Evolutionary conservation across 768 basidiomycete genomes (phyloP), one percentile per base, ranked within the genome.

Genomic region (Fibroporia radiculosa): DNA sequence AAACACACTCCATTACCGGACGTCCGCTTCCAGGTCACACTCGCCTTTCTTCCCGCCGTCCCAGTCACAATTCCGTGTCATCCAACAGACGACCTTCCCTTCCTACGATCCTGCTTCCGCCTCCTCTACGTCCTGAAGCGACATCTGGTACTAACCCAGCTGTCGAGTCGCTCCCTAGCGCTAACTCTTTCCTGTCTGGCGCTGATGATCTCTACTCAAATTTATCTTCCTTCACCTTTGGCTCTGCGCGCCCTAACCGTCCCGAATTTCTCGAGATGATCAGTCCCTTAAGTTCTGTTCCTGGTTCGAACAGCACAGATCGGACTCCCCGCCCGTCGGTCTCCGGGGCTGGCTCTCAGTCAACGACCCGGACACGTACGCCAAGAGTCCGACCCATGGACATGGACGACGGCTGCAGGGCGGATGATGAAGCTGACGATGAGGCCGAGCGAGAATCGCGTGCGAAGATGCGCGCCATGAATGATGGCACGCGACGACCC

Each of bases 261-360:
- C 36, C 55, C 18, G 42, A 62, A 34, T 59, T 60, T 25, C 45
- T 50, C 31, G 58, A 60, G 31, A 54, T 53, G 49, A 60, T 69
- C 53, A 70, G 68, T 36, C 71, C 69, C 0, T 65, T 74, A 47
- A 59, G 64, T 2, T 52, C 60, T 19, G 41, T 58, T 18, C 32
- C 51, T 3, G 53, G 46, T 19, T 46, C 55, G 10, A n/a, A 47
- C 32, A 66, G 63, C 28, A 37, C 61, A 16, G 70, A 74, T 51
- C 65, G 62, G 28, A 73, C 73, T 0, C 72, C 73, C 4, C 70
- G 73, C 31, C 67, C 66, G 8, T 73, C 73, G 20, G 54, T 73
- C 26, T 66, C 64, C 0, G 38, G 47, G 5, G 22, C 51, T 11
- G 42, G 44, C 38, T 40, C 59, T 13, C 43, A 45, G 51, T 42